Conservation (phyloP, 192 early-diverging fungal genomes). For the Coemansia sp. region DNA sequence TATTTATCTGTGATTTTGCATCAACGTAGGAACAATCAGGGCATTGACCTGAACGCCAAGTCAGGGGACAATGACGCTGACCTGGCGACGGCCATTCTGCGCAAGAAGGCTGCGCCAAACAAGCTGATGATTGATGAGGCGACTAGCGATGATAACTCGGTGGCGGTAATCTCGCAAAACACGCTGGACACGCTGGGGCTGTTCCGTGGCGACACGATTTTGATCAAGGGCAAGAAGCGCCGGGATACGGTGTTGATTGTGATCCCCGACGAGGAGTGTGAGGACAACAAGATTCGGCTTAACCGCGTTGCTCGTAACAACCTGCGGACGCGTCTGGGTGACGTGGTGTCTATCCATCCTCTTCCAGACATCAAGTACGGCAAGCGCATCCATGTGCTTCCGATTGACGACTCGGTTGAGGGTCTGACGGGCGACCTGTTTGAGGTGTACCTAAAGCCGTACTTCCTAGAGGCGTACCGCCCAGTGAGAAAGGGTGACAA, state of each 20-base stretch:
- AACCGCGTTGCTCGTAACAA: conserved; percentile 97
- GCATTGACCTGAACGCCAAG: conserved; percentile 34
- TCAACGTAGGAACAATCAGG: conserved; percentile 39
- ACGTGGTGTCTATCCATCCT: conserved; percentile 93
- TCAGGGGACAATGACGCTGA: conserved; percentile 69
- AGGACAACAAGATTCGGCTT: conserved; percentile 89
- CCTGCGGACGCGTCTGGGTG: conserved; percentile 91
- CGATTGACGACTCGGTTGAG: conserved; percentile 98
- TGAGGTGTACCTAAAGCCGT: conserved; percentile 97
- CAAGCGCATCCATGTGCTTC: conserved; percentile 92
- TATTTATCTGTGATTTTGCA: not conserved
- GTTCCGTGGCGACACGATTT: conserved; percentile 94
- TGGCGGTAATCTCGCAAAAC: conserved; percentile 80
- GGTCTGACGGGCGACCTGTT: conserved; percentile 97
- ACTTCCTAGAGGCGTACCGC: conserved; percentile 97
- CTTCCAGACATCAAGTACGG: conserved; percentile 95
- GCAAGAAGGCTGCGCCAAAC: conserved; percentile 94
- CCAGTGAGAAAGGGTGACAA: conserved; percentile 93
- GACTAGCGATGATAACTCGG: conserved; percentile 96
- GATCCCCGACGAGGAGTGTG: conserved; percentile 86
- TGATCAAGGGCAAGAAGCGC: conserved; percentile 98
- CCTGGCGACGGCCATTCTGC: conserved; percentile 91
- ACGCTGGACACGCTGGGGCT: conserved; percentile 91
- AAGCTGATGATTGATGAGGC: conserved; percentile 98
- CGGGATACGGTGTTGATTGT: conserved; percentile 95